Evolutionary conservation across 129 eudicot species (phyloP).

Genomic region (Chrysanthemum lavandulifolium): DNA sequence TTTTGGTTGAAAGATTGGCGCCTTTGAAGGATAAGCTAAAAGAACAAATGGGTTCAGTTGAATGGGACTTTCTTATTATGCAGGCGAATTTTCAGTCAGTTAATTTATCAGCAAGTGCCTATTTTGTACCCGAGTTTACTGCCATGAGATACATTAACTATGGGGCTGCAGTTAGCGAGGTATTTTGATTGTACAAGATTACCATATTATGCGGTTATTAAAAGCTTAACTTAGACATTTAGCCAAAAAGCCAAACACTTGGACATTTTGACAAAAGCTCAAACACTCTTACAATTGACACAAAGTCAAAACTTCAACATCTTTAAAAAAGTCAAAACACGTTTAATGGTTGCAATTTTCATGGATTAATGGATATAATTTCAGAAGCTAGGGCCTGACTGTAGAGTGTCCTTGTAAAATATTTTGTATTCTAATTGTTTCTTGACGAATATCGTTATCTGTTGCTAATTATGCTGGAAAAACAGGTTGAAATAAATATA

Average conservation of each 20-base stretch:
- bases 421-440: too few species aligned
- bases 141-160: conserved; percentile 73
- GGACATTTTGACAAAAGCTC: too few species aligned
- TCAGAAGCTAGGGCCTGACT: too few species aligned
- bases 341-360: background rate
- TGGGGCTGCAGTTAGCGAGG: conserved; percentile 98
- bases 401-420: too few species aligned
- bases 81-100: conserved; percentile 52
- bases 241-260: background rate
- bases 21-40: conserved; percentile 52
- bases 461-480: conserved; percentile 12
- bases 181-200: conserved; percentile 17
- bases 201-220: background rate
- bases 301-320: background rate
- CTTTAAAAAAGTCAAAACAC: too few species aligned
- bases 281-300: background rate
- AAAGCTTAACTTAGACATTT: background rate
- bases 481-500: conserved; percentile 83
- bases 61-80: conserved; percentile 61
- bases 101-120: conserved; percentile 69
- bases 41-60: conserved; percentile 46
- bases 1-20: conserved; percentile 66
- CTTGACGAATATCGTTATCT: background rate
- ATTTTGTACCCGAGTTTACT: conserved; percentile 55
- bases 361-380: too few species aligned